phyloP scores from a whole-genome alignment of 192 early-diverging fungal species.

The Coemansia sp. region DNA sequence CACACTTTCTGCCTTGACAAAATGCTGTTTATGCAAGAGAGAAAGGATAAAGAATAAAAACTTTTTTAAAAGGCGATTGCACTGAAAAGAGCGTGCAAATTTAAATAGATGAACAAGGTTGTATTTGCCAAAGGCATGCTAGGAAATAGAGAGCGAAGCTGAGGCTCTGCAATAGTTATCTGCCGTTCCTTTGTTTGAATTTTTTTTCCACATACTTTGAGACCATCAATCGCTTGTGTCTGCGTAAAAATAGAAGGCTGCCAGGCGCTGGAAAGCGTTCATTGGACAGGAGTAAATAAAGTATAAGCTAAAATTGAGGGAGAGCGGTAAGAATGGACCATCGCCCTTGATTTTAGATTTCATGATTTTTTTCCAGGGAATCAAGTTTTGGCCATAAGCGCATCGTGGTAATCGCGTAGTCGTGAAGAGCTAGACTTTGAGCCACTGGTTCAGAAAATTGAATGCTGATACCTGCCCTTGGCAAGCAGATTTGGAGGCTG shows the following conservation, averaged over 20 bases:
- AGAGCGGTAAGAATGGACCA: neutral
- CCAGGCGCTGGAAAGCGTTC: constrained; percentile 6
- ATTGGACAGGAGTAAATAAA: neutral
- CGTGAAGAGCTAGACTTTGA: too few relatives aligned
- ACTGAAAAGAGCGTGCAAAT: neutral
- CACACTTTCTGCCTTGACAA: neutral
- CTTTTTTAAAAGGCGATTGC: neutral
- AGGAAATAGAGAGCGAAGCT: neutral
- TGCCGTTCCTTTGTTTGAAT: neutral
- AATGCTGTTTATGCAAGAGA: neutral
- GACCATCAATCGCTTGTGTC: neutral
- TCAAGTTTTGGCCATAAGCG: too few relatives aligned
- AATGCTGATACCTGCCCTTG: too few relatives aligned
- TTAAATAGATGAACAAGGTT: neutral
- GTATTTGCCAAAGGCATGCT: neutral
- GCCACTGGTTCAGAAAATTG: too few relatives aligned
- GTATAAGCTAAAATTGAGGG: neutral
- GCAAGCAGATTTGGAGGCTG: too few relatives aligned
- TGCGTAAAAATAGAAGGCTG: neutral
- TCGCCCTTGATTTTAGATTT: neutral
- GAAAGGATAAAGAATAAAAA: neutral
- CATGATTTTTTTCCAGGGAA: neutral
- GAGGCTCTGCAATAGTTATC: too few relatives aligned
- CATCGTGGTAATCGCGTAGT: too few relatives aligned
- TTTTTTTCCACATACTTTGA: neutral